Evolutionary conservation across 2,329 filamentous ascomycete species (phyloP).

Genomic region (Fusarium ambrosium): DNA sequence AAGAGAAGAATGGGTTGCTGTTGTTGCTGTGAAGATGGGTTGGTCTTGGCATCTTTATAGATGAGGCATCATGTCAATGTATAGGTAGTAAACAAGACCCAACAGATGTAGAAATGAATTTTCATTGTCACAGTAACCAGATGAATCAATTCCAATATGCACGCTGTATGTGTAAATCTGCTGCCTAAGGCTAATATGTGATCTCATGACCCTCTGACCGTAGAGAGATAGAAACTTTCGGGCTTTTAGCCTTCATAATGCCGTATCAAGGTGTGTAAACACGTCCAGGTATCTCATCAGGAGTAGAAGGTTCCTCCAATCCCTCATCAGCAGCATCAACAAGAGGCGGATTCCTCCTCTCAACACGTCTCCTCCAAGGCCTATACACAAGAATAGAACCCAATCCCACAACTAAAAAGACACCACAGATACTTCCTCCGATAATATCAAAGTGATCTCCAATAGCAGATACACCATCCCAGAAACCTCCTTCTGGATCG

Average conservation of each 20-base stretch:
- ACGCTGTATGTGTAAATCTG: neutral
- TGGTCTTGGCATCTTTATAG: neutral
- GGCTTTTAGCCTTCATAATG: accelerated
- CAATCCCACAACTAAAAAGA: conserved; percentile 83
- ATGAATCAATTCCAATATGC: neutral
- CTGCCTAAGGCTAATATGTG: neutral
- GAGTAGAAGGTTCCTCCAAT: neutral
- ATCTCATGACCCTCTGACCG: neutral
- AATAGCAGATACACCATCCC: conserved; percentile 84
- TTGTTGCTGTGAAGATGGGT: neutral
- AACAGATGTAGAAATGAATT: neutral
- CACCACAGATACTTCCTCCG: conserved; percentile 86
- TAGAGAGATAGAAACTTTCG: neutral
- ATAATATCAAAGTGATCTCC: conserved; percentile 89
- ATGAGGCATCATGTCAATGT: neutral
- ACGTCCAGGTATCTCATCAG: neutral
- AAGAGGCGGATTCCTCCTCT: conserved; percentile 40
- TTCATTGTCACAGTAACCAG: neutral
- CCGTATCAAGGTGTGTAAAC: neutral
- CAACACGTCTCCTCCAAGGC: conserved; percentile 76
- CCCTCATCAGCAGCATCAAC: conserved; percentile 27
- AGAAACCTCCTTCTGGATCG: conserved; percentile 81
- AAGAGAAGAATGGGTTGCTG: neutral
- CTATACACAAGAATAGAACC: conserved; percentile 81
- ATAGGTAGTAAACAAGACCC: neutral